Base-by-base conservation (phyloP, 2,329 filamentous ascomycete species). In the Coleophoma eucalyptorum region DNA sequence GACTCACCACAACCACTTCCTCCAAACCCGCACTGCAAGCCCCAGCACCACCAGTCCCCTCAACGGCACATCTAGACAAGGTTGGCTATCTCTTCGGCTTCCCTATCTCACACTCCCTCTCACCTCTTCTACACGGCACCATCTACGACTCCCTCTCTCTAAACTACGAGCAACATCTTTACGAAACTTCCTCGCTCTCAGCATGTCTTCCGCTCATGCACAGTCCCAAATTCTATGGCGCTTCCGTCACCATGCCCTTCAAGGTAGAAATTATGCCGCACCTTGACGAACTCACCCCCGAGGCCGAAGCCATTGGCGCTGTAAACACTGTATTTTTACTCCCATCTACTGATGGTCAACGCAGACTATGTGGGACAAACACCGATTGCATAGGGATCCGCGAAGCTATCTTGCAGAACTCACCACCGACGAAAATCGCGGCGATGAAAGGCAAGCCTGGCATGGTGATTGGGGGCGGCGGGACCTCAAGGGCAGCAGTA, bases 231-330 rank as follows among this genome's bases (percentile, higher is more conserved):
- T 87, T 84, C 65, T 86, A 84, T 62, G 84, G 83, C 78, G 69
- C 85, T 19, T 83, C 86, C 3, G 83, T 93, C 35, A 93, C 89
- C 18, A 94, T 93, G 89, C 89, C 89, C 0, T 84, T 90, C 74
- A 93, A 94, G 68, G 81, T 93, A 21, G 76, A 82, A 59, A 90
- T 93, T 64, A 80, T 92, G 53, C 76, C 81, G 0, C 76, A 89
- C 58, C 77, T 93, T 8, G 88, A 93, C 62, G 80, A 84, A 49
- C 72, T 92, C 35, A 90, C 87, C 6, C 78, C 82, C 19, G 87
- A 91, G 68, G 88, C 83, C 58, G 77, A 79, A 46, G 83, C 85
- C 34, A 85, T 91, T 19, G 88, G 89, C 44, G 89, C 89, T 46
- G 86, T 87, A 68, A 93, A 94, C 73, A 94, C 89, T 1, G 78